Evolutionary conservation across 1,139 yeast species (phyloP).

Genomic region (Protomyces inundatus): DNA sequence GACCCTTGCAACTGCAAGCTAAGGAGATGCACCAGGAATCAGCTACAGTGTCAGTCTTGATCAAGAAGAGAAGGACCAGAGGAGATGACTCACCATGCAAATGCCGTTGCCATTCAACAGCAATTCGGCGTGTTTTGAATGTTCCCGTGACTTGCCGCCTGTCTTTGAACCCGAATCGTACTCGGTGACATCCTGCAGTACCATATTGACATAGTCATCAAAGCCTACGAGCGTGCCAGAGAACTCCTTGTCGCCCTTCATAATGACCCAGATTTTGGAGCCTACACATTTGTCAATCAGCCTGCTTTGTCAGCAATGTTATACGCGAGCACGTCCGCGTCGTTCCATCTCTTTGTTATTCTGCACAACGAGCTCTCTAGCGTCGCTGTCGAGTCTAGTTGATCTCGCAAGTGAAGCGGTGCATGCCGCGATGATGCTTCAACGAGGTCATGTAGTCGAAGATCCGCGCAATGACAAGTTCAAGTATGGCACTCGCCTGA

Average conservation of each 20-base stretch:
- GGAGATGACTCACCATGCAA: slow-evolving; percentile 54
- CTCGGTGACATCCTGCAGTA: slow-evolving; percentile 76
- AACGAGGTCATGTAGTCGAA: too few species aligned
- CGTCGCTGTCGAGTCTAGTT: too few species aligned
- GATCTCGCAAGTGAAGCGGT: too few species aligned
- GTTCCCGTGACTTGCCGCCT: slow-evolving; percentile 37
- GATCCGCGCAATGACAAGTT: too few species aligned
- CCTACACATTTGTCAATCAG: slow-evolving; percentile 83
- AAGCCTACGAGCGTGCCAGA: slow-evolving; percentile 83
- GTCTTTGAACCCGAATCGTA: slow-evolving; percentile 36
- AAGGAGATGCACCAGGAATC: background rate
- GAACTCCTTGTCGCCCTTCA: slow-evolving; percentile 63
- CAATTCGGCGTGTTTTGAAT: slow-evolving; percentile 55
- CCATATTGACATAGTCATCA: slow-evolving; percentile 89
- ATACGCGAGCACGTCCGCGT: too few species aligned
- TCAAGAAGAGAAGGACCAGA: background rate
- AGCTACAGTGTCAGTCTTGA: background rate
- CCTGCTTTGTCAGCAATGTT: background rate
- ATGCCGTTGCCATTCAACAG: slow-evolving; percentile 83
- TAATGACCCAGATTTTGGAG: slow-evolving; percentile 67
- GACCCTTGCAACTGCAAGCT: background rate
- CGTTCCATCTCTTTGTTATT: too few species aligned
- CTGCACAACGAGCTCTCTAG: too few species aligned
- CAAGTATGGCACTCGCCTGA: too few species aligned
- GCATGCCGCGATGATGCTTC: too few species aligned